These are phyloP conservation scores for Schizochytrium sp. DNA, from an alignment of 108 stramenopile species.

Conservation along the genomic window DNA sequence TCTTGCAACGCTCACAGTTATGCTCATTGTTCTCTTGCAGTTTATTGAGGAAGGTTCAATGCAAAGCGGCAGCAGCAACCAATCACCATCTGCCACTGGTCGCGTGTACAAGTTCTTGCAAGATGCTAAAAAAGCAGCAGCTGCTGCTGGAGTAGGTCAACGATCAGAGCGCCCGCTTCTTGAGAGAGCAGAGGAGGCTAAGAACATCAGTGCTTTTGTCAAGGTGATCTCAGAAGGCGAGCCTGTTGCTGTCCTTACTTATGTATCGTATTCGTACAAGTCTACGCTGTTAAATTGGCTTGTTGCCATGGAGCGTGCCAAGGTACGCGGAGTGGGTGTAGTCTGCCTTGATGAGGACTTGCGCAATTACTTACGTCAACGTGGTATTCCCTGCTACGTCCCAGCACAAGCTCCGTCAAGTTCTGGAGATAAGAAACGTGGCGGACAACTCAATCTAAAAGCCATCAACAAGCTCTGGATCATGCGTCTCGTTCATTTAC, in stretches of 20 bases:
- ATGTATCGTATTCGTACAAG: constrained; percentile 47
- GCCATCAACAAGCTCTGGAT: constrained; percentile 51
- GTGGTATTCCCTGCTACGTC: constrained; percentile 43
- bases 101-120: constrained; percentile 8
- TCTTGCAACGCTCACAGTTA: constrained; percentile 14
- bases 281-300: constrained; percentile 21
- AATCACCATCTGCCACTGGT: background rate
- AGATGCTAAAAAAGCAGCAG: background rate
- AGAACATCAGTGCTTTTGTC: constrained; percentile 10
- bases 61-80: background rate
- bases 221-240: constrained; percentile 24
- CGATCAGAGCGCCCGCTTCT: background rate
- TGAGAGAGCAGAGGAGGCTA: background rate
- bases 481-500: constrained; percentile 40
- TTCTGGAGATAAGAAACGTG: background rate
- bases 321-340: background rate
- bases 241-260: constrained; percentile 32
- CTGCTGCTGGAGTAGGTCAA: background rate
- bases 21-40: background rate
- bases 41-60: constrained; percentile 15
- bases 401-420: constrained; percentile 16
- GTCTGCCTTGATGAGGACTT: constrained; percentile 52
- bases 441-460: constrained; percentile 48
- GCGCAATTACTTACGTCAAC: background rate
- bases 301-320: constrained; percentile 8